Percentiles rank a stretch among this genome's conserved stretches.
Conservation (phyloP, 2,329 filamentous ascomycete genomes). For the Verticillium nonalfalfae region DNA sequence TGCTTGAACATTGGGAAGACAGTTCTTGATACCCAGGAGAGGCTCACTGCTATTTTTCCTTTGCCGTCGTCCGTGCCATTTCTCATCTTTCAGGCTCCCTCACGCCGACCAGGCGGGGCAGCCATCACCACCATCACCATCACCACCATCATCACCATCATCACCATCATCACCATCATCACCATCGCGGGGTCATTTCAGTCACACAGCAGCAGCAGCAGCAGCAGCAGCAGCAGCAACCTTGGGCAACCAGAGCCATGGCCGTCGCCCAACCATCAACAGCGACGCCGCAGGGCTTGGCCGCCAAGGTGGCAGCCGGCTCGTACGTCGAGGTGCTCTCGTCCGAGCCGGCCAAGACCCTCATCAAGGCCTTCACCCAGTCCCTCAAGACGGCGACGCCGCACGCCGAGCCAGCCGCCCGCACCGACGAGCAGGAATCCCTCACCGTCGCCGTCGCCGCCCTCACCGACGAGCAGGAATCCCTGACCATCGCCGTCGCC, state of each 20-base stretch:
- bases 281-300: not conserved
- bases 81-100: not conserved
- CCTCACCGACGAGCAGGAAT: constrained; percentile 31
- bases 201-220: no score
- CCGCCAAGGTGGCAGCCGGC: not conserved
- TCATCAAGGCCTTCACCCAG: not conserved
- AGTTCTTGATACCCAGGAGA: not conserved
- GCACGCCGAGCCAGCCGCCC: not conserved
- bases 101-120: not conserved
- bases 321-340: not conserved
- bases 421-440: not conserved
- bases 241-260: not conserved
- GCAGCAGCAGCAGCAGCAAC: no score
- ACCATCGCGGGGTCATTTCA: not conserved
- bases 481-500: constrained; percentile 54
- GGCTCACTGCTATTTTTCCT: not conserved
- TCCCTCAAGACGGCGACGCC: not conserved
- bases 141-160: no score
- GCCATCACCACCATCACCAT: no score
- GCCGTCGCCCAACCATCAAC: not conserved
- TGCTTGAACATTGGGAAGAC: not conserved
- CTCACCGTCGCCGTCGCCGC: constrained; percentile 59
- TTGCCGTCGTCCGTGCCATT: not conserved
- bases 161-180: not conserved
- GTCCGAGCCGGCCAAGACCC: not conserved